These are phyloP conservation scores for Rutstroemia sp. DNA, from an alignment of 2,329 filamentous ascomycete genomes.

Conservation along the genomic window DNA sequence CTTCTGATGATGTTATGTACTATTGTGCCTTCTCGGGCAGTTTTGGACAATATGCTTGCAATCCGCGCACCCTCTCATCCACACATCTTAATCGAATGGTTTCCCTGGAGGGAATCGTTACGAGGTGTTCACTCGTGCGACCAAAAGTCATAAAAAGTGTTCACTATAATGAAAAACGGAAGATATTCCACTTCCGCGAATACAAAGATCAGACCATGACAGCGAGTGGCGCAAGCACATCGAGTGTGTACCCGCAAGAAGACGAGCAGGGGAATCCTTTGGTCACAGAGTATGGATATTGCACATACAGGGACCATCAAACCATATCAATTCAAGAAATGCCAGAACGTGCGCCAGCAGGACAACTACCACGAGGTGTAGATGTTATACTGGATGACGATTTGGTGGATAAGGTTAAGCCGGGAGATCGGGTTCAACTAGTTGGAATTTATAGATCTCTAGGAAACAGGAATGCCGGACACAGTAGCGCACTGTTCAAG, in stretches of 20 bases:
- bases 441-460: slow-evolving; percentile 95
- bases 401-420: slow-evolving; percentile 88
- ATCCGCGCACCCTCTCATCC: slow-evolving; percentile 85
- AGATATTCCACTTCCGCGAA: slow-evolving; percentile 80
- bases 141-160: slow-evolving; percentile 98
- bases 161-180: slow-evolving; percentile 84
- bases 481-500: slow-evolving; percentile 89
- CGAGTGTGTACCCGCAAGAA: slow-evolving; percentile 88
- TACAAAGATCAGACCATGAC: slow-evolving; percentile 98
- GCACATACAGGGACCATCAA: slow-evolving; percentile 92
- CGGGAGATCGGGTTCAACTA: slow-evolving; percentile 89
- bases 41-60: slow-evolving; percentile 92
- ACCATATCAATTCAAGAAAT: slow-evolving; percentile 98
- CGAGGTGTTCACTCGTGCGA: slow-evolving; percentile 87
- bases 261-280: slow-evolving; percentile 90
- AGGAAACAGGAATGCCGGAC: slow-evolving; percentile 85
- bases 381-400: slow-evolving; percentile 97
- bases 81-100: slow-evolving; percentile 93
- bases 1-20: slow-evolving; percentile 72
- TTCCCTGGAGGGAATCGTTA: slow-evolving; percentile 94
- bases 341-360: slow-evolving; percentile 92
- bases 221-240: slow-evolving; percentile 73
- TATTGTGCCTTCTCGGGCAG: slow-evolving; percentile 97
- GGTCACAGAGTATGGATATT: slow-evolving; percentile 92
- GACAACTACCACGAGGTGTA: slow-evolving; percentile 88